Conservation (phyloP, 2,329 filamentous ascomycete genomes). For the Metarhizium robertsii region DNA sequence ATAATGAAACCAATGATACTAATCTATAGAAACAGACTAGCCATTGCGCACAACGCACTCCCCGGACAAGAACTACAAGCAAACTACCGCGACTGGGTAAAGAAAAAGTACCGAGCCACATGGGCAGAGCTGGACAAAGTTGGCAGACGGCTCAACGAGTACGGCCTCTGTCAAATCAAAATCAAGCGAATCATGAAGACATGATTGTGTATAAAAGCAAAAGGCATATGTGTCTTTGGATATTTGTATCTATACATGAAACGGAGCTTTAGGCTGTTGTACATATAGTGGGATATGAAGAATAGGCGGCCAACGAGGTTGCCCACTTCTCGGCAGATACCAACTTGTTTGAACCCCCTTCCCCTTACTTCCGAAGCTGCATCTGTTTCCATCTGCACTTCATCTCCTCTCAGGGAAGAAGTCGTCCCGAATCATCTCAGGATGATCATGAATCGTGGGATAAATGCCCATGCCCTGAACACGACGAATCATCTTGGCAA, state of each 20-base stretch:
- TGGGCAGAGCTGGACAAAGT: slow-evolving; percentile 59
- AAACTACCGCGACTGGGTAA: slow-evolving; percentile 66
- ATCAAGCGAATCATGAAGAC: slow-evolving; percentile 38
- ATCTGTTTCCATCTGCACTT: neutral
- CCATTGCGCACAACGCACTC: slow-evolving; percentile 66
- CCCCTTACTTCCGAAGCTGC: neutral
- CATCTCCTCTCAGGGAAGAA: slow-evolving; percentile 19
- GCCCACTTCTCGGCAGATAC: neutral
- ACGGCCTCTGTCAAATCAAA: slow-evolving; percentile 40
- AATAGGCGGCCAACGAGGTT: neutral
- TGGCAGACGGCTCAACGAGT: slow-evolving; percentile 34
- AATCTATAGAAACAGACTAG: slow-evolving; percentile 46
- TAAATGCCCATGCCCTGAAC: slow-evolving; percentile 85
- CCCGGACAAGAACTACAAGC: slow-evolving; percentile 56
- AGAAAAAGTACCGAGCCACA: slow-evolving; percentile 52
- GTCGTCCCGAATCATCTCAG: slow-evolving; percentile 56
- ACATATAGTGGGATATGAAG: slow-evolving; percentile 16
- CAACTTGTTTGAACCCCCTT: neutral
- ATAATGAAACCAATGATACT: neutral
- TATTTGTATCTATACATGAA: slow-evolving; percentile 22
- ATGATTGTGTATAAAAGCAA: slow-evolving; percentile 28
- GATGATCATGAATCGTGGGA: slow-evolving; percentile 84
- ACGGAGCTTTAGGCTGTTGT: slow-evolving; percentile 23
- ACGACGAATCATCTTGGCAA: slow-evolving; percentile 85
- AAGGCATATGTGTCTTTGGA: slow-evolving; percentile 10